Conservation (phyloP, 371 early-diverging fungal species). For the Apophysomyces ossiformis region DNA sequence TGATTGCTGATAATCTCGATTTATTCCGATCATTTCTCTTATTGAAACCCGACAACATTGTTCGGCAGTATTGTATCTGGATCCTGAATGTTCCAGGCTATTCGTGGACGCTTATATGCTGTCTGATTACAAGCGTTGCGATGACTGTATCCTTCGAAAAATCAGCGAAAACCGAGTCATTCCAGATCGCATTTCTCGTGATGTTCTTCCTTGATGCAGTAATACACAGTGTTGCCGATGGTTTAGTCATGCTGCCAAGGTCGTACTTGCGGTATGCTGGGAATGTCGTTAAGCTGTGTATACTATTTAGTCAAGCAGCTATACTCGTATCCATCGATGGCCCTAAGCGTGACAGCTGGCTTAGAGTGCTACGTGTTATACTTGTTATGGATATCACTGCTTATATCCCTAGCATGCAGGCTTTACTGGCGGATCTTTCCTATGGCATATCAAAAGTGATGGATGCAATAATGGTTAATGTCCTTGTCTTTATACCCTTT, state of each 20-base stretch:
- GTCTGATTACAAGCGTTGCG: conserved; percentile 46
- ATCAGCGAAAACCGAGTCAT: conserved; percentile 23
- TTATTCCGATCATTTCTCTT: conserved; percentile 33
- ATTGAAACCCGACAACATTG: conserved; percentile 15
- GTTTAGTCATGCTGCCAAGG: conserved; percentile 50
- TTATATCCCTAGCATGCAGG: conserved; percentile 49
- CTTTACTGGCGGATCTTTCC: conserved; percentile 49
- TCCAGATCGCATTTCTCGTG: conserved; percentile 36
- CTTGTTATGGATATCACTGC: conserved; percentile 51
- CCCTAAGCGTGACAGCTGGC: neutral
- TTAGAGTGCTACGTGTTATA: conserved; percentile 42
- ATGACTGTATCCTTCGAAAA: conserved; percentile 29
- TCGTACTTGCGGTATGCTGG: conserved; percentile 51
- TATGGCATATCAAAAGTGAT: conserved; percentile 56
- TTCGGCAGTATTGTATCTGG: conserved; percentile 22
- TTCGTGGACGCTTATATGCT: conserved; percentile 37
- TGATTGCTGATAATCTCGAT: conserved; percentile 33
- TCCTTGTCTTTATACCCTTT: conserved; percentile 55
- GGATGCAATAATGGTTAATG: conserved; percentile 47
- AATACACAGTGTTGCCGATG: conserved; percentile 49
- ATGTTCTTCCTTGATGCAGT: conserved; percentile 45
- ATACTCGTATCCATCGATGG: conserved; percentile 7
- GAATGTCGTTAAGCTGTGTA: conserved; percentile 47
- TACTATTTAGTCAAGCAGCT: conserved; percentile 38
- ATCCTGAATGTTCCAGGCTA: conserved; percentile 21